Base-by-base conservation (phyloP, 1,284 basidiomycete genomes). In the Rhodotorula sp. region DNA sequence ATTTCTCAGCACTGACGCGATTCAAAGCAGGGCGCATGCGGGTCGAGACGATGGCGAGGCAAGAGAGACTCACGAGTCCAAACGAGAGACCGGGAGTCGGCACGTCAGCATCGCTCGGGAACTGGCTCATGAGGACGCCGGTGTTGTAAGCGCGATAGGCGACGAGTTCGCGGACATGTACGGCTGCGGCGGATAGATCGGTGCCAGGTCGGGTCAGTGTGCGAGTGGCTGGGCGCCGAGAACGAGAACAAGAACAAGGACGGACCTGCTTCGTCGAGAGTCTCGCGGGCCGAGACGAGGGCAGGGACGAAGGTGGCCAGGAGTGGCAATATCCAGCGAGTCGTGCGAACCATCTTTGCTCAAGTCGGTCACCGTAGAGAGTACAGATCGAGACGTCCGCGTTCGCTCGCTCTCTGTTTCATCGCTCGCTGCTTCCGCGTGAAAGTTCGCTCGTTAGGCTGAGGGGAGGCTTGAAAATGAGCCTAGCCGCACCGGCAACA, bases 121-220 rank as follows among this genome's bases (percentile, higher is more conserved):
- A 74, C 45, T 60, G 69, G 55, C 62, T 64, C 63, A 74, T 72
- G 29, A 75, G 57, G 6, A 55, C 59, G 20, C 74, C 74, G 4
- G 66, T 64, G 33, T 64, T 54, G 46, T 58, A 60, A 0, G 64
- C 60, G 20, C 74, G 60, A 46, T 75, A 74, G 0, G 60, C 62
- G 64, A 75, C 68, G 24, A 75, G 64, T 42, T 75, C 74, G 45
- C 74, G 67, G 4, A 71, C 68, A 64, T 71, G 74, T 7, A 74
- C 68, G 24, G 72, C 74, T 75, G 74, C 17, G 20, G 33, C 6
- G 12, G 20, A 33, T 29, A 4, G 51, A 6, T 30, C 37, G 54
- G 20, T 14, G 37, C 14, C 7, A 30, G 37, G n/a, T 46, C 42
- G 53, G 58, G 66, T 8, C 51, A 51, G 65, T 3, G 4, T 17